phyloP scores from a whole-genome alignment of 768 basidiomycete genomes.

The Lactarius quietus region DNA sequence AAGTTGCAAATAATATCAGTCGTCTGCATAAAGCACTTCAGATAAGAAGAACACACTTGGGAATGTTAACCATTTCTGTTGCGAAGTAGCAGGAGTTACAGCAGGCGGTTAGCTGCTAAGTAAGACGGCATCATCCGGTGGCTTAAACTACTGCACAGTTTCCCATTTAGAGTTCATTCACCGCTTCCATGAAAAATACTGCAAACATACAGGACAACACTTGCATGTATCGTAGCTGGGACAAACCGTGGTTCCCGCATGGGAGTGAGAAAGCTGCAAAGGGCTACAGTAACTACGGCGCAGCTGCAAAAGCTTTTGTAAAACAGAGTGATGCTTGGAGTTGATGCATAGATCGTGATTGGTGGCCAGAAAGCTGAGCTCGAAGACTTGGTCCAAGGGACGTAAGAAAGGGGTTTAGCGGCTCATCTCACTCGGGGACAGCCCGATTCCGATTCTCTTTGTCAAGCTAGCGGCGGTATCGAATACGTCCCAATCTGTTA shows the following conservation, averaged over 20 bases:
- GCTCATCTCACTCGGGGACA: neutral
- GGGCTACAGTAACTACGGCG: neutral
- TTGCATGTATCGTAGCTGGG: too few relatives aligned
- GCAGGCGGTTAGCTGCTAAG: neutral
- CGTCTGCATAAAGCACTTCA: neutral
- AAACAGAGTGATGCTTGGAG: too few relatives aligned
- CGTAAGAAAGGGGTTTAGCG: neutral
- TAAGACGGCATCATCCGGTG: conserved; percentile 13
- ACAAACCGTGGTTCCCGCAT: too few relatives aligned
- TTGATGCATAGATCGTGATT: too few relatives aligned
- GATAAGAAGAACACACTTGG: conserved; percentile 62
- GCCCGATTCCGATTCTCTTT: neutral
- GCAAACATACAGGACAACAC: too few relatives aligned
- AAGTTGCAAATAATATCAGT: conserved; percentile 21
- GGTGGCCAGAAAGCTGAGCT: too few relatives aligned
- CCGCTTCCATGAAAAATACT: too few relatives aligned
- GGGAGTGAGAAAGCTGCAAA: neutral
- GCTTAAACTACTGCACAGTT: conserved; percentile 18
- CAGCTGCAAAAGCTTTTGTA: neutral
- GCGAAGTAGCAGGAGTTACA: neutral
- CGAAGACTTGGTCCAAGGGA: neutral
- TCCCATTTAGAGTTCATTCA: conserved; percentile 9
- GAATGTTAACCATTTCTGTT: conserved; percentile 87
- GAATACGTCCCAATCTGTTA: neutral
- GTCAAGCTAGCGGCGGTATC: neutral